phyloP scores from a whole-genome alignment of 1,139 yeast genomes.

The Hemisphaericaspora subhashii region DNA sequence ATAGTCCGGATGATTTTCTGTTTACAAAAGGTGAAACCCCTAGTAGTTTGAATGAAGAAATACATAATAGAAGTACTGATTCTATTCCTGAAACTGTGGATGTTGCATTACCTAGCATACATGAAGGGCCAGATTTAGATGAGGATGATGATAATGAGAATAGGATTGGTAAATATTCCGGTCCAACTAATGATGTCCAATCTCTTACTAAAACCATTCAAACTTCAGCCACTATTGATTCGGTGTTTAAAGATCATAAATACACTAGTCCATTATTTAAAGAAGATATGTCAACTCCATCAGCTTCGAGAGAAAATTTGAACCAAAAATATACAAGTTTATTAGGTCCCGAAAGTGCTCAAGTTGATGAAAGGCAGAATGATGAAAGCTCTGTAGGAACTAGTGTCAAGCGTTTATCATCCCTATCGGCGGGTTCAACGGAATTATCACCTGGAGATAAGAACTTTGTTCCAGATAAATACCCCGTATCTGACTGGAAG shows the following conservation, averaged over 20 bases:
- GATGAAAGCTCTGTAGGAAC: conserved; percentile 7
- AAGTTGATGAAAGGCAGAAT: conserved; percentile 5
- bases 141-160: conserved; percentile 9
- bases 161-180: conserved; percentile 1
- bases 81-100: conserved; percentile 46
- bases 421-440: background rate
- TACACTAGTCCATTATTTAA: conserved; percentile 26
- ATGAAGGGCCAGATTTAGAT: conserved; percentile 33
- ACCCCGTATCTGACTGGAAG: conserved; percentile 47
- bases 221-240: conserved; percentile 21
- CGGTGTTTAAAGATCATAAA: conserved; percentile 31
- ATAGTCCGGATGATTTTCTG: conserved; percentile 32
- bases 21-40: conserved; percentile 33
- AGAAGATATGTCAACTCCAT: conserved; percentile 34
- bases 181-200: conserved; percentile 3
- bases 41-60: conserved; percentile 24
- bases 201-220: conserved; percentile 8
- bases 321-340: conserved; percentile 17
- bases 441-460: conserved; percentile 1
- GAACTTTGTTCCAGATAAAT: conserved; percentile 13
- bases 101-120: conserved; percentile 37
- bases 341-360: conserved; percentile 12
- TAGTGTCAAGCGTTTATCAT: background rate
- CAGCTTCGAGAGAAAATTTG: conserved; percentile 17
- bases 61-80: conserved; percentile 19